Evolutionary conservation across 2,329 filamentous ascomycete genomes (phyloP).

Genomic region (Colletotrichum acutatum): DNA sequence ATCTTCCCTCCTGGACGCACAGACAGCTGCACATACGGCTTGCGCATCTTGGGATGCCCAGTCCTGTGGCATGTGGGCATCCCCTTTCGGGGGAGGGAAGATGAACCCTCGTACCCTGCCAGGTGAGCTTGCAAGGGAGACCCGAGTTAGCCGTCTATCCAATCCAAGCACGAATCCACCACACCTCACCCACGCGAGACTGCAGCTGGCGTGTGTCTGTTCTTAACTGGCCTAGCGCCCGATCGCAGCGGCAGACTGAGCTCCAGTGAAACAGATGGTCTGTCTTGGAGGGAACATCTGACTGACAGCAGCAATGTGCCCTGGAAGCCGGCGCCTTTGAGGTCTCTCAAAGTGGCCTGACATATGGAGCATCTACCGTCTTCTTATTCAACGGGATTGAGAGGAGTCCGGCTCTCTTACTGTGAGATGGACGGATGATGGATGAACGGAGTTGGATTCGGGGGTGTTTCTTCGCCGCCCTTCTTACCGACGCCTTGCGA

Average conservation of each 20-base stretch:
- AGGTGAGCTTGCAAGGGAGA: constrained; percentile 10
- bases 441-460: neutral
- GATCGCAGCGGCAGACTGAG: constrained; percentile 6
- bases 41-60: constrained; percentile 6
- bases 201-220: neutral
- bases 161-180: constrained; percentile 16
- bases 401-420: neutral
- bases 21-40: neutral
- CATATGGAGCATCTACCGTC: neutral
- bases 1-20: too few species aligned
- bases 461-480: neutral
- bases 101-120: constrained; percentile 2
- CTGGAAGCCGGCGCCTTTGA: neutral
- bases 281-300: constrained; percentile 16
- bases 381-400: neutral
- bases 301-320: neutral
- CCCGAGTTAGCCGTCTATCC: constrained; percentile 11
- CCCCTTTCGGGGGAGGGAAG: neutral
- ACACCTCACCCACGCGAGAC: constrained; percentile 11
- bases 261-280: constrained; percentile 19
- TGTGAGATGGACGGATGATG: neutral
- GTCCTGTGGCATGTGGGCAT: neutral
- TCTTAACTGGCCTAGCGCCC: constrained; percentile 6
- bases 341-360: constrained; percentile 4
- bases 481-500: neutral